phyloP scores from a whole-genome alignment of 2,329 filamentous ascomycete species.

The Pseudogymnoascus verrucosus region DNA sequence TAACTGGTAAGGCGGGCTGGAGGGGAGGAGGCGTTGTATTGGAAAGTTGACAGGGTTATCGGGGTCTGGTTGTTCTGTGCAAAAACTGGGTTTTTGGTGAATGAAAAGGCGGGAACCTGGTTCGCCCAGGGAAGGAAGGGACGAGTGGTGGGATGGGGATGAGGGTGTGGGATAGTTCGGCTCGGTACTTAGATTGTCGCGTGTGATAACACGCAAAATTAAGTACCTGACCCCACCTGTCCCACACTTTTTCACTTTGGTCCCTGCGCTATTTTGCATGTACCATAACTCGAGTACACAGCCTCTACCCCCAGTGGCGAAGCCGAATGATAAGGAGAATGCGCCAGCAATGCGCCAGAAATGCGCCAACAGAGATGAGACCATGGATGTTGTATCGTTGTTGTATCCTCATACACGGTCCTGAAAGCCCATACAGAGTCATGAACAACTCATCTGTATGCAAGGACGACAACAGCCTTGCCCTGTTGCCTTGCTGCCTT shows the following conservation, averaged over 20 bases:
- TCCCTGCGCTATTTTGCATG: neutral
- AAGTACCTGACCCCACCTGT: neutral
- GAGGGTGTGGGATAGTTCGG: neutral
- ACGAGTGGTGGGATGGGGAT: too few species aligned
- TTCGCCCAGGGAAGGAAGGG: neutral
- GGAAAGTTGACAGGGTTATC: neutral
- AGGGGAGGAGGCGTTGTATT: neutral
- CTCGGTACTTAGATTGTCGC: neutral
- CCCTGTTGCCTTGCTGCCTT: neutral
- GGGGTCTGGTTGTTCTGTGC: neutral
- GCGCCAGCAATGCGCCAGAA: neutral
- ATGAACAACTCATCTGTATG: neutral
- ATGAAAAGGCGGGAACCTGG: neutral
- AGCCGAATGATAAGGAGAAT: neutral
- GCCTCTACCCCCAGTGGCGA: neutral
- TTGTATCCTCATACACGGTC: neutral
- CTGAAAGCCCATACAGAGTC: conserved; percentile 2
- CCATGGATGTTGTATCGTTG: neutral
- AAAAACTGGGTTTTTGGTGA: neutral
- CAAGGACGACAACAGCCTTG: neutral
- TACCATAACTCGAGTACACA: neutral
- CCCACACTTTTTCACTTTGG: neutral
- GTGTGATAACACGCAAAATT: neutral
- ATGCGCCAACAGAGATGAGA: neutral
- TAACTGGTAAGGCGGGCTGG: neutral